Base-by-base conservation (phyloP, 495 filamentous ascomycete genomes). In the Penicillium daleae region DNA sequence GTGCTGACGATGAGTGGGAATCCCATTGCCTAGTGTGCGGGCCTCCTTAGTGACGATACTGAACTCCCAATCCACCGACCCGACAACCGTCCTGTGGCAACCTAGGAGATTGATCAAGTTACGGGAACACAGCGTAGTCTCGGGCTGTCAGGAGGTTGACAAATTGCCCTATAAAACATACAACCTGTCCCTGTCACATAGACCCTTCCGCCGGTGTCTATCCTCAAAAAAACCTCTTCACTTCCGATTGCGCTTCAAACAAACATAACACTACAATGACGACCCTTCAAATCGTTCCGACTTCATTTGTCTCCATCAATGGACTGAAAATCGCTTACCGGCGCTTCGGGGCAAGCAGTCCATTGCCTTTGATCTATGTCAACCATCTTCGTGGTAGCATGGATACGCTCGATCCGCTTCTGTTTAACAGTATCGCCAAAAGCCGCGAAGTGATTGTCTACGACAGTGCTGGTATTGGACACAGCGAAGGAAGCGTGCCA, bases 301-400 rank as follows among this genome's bases (percentile, higher is more conserved):
- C 52, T 37, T 35, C n/a, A 0, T 55, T 37, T 55, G 52, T 55
- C 52, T 19, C 52, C 27, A 15, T 55, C 52, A 35, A 55, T 19
- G 52, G 52, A 32, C 7, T 32, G 26, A 55, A 32, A 37, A 33
- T 55, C 29, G 52, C 52, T 21, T 55, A 55, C 33, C 52, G 52
- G 1, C 52, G 52, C n/a, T 55, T 55, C 52, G 52, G 52, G 10
- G 27, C 29, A 22, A 19, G 26, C 29, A 55, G 52, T 37, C 29
- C 52, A 32, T 32, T 55, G 52, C 52, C 52, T 19, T 37, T 55
- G 33, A 31, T 55, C 27, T 55, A 55, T 32, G 52, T 55, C 52
- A 55, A 55, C 33, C 52, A 55, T 37, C 52, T 55, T 32, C 26
- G 52, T 35, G 52, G 52, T 32, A 55, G 26, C 27, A 55, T 55